Percentiles rank a stretch among this genome's conserved stretches.
These are phyloP conservation scores for Pseudogymnoascus sp. DNA, from an alignment of 2,329 filamentous ascomycete species.

Conservation along the genomic window DNA sequence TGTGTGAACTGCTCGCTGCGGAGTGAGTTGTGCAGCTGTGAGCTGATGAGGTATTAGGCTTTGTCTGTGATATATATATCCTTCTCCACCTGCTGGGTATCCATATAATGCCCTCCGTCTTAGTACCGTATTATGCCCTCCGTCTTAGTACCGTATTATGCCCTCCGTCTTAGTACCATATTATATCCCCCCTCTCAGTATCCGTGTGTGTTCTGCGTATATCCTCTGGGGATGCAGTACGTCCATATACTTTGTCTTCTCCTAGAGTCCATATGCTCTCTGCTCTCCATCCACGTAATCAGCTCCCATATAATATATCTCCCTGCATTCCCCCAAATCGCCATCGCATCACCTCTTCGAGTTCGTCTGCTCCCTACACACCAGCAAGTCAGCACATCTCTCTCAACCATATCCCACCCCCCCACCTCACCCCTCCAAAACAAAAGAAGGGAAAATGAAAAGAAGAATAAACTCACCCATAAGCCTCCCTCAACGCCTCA, in stretches of 20 bases:
- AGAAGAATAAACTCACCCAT: constrained; percentile 22
- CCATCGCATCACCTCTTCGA: neutral
- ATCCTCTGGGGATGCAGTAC: neutral
- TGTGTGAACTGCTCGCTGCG: neutral
- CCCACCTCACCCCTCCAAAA: neutral
- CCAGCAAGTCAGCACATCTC: neutral
- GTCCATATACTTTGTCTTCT: neutral
- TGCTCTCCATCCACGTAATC: neutral
- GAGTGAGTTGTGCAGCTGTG: neutral
- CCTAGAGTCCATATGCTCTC: neutral
- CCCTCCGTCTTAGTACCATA: neutral
- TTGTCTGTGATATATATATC: neutral
- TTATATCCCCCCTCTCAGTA: neutral
- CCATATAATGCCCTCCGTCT: neutral
- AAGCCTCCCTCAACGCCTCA: constrained; percentile 43
- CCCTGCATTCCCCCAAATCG: no score
- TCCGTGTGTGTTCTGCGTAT: neutral
- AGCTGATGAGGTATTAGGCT: neutral
- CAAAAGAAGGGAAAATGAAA: neutral
- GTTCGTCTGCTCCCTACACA: constrained; percentile 9
- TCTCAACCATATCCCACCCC: neutral
- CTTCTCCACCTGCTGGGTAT: neutral
- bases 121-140: neutral
- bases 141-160: neutral
- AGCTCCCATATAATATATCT: neutral